Base-by-base conservation (phyloP, 345 rosid species). In the Eucalyptus sp. region DNA sequence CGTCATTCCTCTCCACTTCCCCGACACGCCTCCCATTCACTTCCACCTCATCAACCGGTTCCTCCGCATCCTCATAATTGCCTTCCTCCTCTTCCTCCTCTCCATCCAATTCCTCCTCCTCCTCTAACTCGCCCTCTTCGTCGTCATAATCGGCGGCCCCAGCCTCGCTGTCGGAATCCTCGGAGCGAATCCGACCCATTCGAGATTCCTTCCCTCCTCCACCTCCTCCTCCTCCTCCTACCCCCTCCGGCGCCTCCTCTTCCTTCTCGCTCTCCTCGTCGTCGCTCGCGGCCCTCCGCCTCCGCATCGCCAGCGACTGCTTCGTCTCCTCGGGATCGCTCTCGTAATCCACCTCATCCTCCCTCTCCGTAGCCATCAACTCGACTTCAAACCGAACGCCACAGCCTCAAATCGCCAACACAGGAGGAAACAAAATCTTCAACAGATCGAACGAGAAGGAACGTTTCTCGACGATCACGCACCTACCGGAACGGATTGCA, bases 241-340 rank as follows among this genome's bases (percentile, higher is more conserved):
- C 49, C 60, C 88, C 92, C 68, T 90, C 88, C 18, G 49, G 90
- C 87, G 86, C 93, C 81, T 87, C 93, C 81, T 86, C 92, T 62
- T 76, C 80, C 49, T 51, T 76, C 92, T 86, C 93, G 50, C 86
- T 94, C n/a, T 94, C 97, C 90, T 97, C 99, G 17, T 97, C 99
- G 86, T 97, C 99, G 89, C 98, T 96, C n/a, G 99, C 94, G 16
- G 91, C 99, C 88, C 93, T 93, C 88, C 98, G 93, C 89, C 98
- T 94, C 89, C 98, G 91, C 93, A 95, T 93, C 13, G 92, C 95
- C 89, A 96, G 90, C 18, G 96, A 92, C 58, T 95, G 92, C 91
- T 94, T 95, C 86, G 91, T 92, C 91, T 96, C 99, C 91, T 96
- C 99, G 6, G 97, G 97, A 93, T 97, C 99, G 88, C 99, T 97